Base-by-base conservation (phyloP, 2,329 filamentous ascomycete species). In the Colletotrichum eleusines region DNA sequence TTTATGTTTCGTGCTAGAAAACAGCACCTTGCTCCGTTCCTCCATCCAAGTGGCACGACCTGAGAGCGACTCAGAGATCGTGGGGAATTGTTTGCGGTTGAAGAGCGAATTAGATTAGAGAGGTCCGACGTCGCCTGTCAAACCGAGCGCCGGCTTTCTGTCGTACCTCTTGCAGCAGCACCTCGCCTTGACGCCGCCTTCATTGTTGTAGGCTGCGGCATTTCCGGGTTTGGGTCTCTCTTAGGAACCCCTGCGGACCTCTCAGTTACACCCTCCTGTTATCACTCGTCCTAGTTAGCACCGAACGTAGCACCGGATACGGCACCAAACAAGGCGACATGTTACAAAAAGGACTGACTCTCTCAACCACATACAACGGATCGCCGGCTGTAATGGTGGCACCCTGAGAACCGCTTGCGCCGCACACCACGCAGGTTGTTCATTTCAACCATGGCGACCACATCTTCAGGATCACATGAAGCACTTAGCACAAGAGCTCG, bases 1-100 rank as follows among this genome's bases (percentile, higher is more conserved):
- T 31, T 46, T 53, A 63, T 26, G 63, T 67, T 63, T 67, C 64
- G 51, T 53, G 66, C 66, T 11, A n/a, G n/a, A 38, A 57, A 71
- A 51, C 50, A 58, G 57, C 58, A 68, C 51, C 35, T 7, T 14
- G n/a, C 50, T 31, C 20, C 33, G n/a, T n/a, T n/a, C n/a, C n/a
- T n/a, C n/a, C n/a, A n/a, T 33, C 31, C 7, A 46, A 23, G 9
- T 38, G 48, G 33, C 46, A 28, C 33, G 42, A 18, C 38, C 20
- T n/a, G 14, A 28, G 33, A 44, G 8, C n/a, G 28, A 35, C 33
- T 46, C 46, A 53, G 51, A 38, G 35, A 51, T 50, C n/a, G 60
- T 48, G 51, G 33, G 48, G 35, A 20, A n/a, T 40, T 31, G 20
- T 55, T 35, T 48, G n/a, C 44, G 40, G n/a, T 51, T 18, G 35